These are phyloP conservation scores for Ilyonectria destructans DNA, from an alignment of 2,329 filamentous ascomycete genomes.

Conservation along the genomic window DNA sequence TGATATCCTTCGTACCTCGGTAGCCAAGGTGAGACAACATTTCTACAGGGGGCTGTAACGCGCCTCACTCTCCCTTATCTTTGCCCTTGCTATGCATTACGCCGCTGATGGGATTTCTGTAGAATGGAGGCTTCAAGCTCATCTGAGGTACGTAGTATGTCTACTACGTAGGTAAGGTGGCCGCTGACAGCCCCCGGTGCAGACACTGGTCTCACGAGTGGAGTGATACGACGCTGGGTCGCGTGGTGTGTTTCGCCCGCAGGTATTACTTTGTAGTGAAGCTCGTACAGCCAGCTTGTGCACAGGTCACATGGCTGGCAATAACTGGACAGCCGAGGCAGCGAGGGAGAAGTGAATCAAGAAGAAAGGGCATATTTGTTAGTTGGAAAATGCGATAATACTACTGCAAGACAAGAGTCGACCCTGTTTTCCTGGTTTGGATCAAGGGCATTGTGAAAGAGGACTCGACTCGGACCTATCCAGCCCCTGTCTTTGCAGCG, in stretches of 20 bases:
- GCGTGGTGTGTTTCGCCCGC: slow-evolving; percentile 30
- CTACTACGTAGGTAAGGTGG: background rate
- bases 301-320: slow-evolving; percentile 16
- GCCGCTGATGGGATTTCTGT: background rate
- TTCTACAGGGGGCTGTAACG: background rate
- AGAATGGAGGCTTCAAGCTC: background rate
- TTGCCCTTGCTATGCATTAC: background rate
- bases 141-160: background rate
- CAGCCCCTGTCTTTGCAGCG: background rate
- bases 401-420: background rate
- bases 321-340: background rate
- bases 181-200: background rate
- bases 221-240: slow-evolving; percentile 34
- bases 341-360: background rate
- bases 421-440: background rate
- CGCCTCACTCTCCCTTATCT: background rate
- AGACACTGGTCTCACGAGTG: slow-evolving; percentile 8
- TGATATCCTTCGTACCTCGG: slow-evolving; percentile 4
- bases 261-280: background rate
- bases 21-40: slow-evolving; percentile 3
- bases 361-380: background rate
- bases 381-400: background rate
- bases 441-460: background rate
- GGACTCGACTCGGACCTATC: background rate
- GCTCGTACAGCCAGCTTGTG: slow-evolving; percentile 27